phyloP scores from a whole-genome alignment of 2,329 filamentous ascomycete genomes.

The Mycocentrospora acerina region DNA sequence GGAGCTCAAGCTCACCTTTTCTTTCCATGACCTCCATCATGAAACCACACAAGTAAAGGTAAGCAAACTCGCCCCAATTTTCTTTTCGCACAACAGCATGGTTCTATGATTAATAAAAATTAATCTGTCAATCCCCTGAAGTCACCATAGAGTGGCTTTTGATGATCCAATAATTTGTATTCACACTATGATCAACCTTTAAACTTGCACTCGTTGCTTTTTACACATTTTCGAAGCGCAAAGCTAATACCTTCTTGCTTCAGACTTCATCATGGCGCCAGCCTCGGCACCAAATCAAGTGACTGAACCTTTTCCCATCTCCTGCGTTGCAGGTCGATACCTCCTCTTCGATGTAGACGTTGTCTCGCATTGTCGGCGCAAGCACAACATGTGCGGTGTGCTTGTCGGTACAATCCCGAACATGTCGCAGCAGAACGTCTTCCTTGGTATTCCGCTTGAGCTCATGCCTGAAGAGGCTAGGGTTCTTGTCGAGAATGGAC shows the following conservation, averaged over 20 bases:
- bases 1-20: slow-evolving; percentile 11
- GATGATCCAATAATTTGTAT: slow-evolving; percentile 50
- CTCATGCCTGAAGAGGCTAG: slow-evolving; percentile 88
- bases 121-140: slow-evolving; percentile 85
- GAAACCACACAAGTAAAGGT: slow-evolving; percentile 41
- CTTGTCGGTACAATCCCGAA: slow-evolving; percentile 87
- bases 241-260: slow-evolving; percentile 20
- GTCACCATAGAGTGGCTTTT: slow-evolving; percentile 50
- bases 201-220: slow-evolving; percentile 10
- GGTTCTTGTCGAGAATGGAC: slow-evolving; percentile 73
- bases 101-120: slow-evolving; percentile 65
- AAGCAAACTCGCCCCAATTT: slow-evolving; percentile 13
- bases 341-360: slow-evolving; percentile 85
- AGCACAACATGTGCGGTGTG: slow-evolving; percentile 82
- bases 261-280: slow-evolving; percentile 33
- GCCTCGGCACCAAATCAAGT: slow-evolving; percentile 32
- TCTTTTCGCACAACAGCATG: not conserved
- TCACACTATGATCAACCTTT: slow-evolving; percentile 41
- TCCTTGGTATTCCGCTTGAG: slow-evolving; percentile 84
- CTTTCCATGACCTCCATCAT: slow-evolving; percentile 28
- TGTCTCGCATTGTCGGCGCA: slow-evolving; percentile 74
- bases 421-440: slow-evolving; percentile 91
- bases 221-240: slow-evolving; percentile 5
- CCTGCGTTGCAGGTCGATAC: slow-evolving; percentile 76
- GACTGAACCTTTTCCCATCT: slow-evolving; percentile 71